Percentiles rank a stretch among this genome's conserved stretches.
Evolutionary conservation across 257 asterid genomes (phyloP).

Genomic region (Nyctanthes arbortristis): DNA sequence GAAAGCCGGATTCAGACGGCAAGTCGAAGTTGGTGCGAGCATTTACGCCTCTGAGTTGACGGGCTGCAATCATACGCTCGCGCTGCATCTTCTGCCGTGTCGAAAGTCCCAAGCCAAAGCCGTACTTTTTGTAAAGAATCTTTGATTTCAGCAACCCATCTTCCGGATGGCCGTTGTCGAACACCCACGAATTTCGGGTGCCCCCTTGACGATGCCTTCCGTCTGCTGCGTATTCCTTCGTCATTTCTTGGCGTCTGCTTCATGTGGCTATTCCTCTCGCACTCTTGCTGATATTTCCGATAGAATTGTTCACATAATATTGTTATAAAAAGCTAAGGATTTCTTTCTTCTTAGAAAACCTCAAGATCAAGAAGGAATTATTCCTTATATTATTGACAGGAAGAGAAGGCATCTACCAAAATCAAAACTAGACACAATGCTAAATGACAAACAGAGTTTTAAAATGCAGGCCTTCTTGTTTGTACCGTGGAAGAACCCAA

Average conservation of each 20-base stretch:
- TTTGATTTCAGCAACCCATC: slow-evolving; percentile 95
- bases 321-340: background rate
- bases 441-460: slow-evolving; percentile 28
- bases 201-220: slow-evolving; percentile 61
- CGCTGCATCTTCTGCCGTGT: slow-evolving; percentile 85
- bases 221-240: slow-evolving; percentile 33
- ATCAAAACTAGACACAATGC: slow-evolving; percentile 22
- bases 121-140: slow-evolving; percentile 79
- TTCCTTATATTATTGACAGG: slow-evolving; percentile 31
- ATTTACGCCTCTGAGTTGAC: slow-evolving; percentile 62
- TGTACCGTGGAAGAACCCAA: slow-evolving; percentile 38
- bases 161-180: slow-evolving; percentile 78
- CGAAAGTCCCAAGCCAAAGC: slow-evolving; percentile 83
- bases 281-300: background rate
- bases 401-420: slow-evolving; percentile 26
- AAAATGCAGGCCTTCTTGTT: slow-evolving; percentile 65
- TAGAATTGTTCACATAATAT: background rate
- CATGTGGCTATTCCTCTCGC: slow-evolving; percentile 25
- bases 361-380: background rate
- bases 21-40: slow-evolving; percentile 78
- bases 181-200: slow-evolving; percentile 79
- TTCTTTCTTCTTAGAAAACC: slow-evolving; percentile 10
- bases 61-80: slow-evolving; percentile 80
- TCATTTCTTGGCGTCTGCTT: slow-evolving; percentile 31
- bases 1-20: slow-evolving; percentile 19